Evolutionary conservation across 176 grass and related monocot genomes (phyloP).

Genomic region (Luzula sylvatica): DNA sequence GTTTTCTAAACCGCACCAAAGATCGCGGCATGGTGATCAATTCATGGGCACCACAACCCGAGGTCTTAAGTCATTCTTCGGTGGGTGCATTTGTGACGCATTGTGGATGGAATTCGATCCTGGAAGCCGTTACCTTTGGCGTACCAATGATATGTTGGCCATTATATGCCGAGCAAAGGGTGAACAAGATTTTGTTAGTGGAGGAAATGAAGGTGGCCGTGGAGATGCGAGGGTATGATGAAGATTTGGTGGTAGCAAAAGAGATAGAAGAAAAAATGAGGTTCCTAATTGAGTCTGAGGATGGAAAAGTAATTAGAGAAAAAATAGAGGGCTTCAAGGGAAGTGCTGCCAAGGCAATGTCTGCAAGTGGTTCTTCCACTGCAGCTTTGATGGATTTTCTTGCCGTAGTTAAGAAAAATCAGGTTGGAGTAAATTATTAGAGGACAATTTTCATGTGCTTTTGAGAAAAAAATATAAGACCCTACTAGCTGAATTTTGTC

Average conservation of each 20-base stretch:
- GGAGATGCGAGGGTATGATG: slow-evolving; percentile 26
- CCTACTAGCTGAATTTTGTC: neutral
- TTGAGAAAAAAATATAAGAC: neutral
- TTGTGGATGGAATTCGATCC: slow-evolving; percentile 45
- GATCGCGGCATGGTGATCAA: slow-evolving; percentile 27
- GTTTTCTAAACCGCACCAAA: slow-evolving; percentile 33
- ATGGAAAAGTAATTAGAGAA: slow-evolving; percentile 9
- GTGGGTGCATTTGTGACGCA: slow-evolving; percentile 33
- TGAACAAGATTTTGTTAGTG: slow-evolving; percentile 39
- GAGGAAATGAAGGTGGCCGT: slow-evolving; percentile 30
- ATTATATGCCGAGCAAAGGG: slow-evolving; percentile 27
- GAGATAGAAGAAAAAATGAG: slow-evolving; percentile 33
- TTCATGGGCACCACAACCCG: slow-evolving; percentile 44
- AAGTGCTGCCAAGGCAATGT: neutral
- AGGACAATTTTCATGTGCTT: neutral
- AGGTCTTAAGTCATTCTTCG: slow-evolving; percentile 31
- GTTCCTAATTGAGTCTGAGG: slow-evolving; percentile 30
- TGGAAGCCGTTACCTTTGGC: slow-evolving; percentile 29
- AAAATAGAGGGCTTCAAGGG: neutral
- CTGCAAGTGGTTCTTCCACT: slow-evolving; percentile 16
- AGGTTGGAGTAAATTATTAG: neutral
- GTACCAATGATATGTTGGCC: slow-evolving; percentile 37
- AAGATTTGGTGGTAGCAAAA: slow-evolving; percentile 15
- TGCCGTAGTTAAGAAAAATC: neutral
- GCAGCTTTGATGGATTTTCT: slow-evolving; percentile 21